A percentile compares a stretch with the other conserved stretches of the same genome.
Conservation (phyloP, 345 rosid species). For the Carallia brachiata region DNA sequence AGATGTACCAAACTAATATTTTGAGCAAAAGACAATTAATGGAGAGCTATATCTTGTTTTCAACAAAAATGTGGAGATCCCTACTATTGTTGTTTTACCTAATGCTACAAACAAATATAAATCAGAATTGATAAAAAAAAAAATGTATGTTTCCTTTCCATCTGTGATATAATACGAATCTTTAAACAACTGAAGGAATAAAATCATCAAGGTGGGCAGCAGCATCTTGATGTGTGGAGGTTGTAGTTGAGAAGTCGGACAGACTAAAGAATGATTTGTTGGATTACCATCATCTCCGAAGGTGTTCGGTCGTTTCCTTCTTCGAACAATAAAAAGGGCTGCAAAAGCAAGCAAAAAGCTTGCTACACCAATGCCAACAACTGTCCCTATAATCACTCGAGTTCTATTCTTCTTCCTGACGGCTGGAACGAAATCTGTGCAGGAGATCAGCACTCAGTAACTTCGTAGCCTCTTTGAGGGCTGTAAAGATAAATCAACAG, state of each 20-base stretch:
- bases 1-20: not conserved
- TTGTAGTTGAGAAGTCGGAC: too few relatives aligned
- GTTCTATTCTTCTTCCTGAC: slow-evolving; percentile 45
- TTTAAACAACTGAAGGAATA: too few relatives aligned
- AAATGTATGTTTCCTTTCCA: too few relatives aligned
- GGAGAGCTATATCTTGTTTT: too few relatives aligned
- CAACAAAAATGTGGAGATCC: too few relatives aligned
- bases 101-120: too few relatives aligned
- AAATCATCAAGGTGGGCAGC: too few relatives aligned
- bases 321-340: slow-evolving; percentile 37
- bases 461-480: not conserved
- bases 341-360: slow-evolving; percentile 31
- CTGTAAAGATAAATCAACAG: not conserved
- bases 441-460: slow-evolving; percentile 15
- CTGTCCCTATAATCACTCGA: slow-evolving; percentile 52
- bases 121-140: too few relatives aligned
- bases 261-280: not conserved
- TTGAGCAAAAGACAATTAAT: too few relatives aligned
- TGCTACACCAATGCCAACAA: slow-evolving; percentile 45
- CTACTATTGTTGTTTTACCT: too few relatives aligned
- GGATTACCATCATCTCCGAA: slow-evolving; percentile 59
- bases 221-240: too few relatives aligned
- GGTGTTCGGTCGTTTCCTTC: slow-evolving; percentile 12
- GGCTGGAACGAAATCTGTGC: slow-evolving; percentile 65
- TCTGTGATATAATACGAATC: too few relatives aligned